Base-by-base conservation (phyloP, 2,329 filamentous ascomycete genomes). In the Thermothelomyces thermophilus region DNA sequence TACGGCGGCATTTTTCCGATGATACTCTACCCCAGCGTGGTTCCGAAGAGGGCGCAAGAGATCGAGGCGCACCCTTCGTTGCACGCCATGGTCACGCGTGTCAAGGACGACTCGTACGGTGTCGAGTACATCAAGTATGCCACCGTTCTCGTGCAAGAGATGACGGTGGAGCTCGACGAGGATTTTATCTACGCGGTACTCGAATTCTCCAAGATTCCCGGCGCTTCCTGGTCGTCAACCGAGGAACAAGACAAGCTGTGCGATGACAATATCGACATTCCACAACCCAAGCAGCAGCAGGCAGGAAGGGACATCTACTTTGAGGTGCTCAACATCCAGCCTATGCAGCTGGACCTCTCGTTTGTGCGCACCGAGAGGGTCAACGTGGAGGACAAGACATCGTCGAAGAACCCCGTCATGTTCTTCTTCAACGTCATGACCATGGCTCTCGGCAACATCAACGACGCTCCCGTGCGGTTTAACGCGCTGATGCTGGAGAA, bases 41-140 rank as follows among this genome's bases (percentile, higher is more conserved):
- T 98, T 14, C 91, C 93, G 0, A 97, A 97, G 76, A 93, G 90
- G 57, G 90, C 89, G 31, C 90, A 93, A 63, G 93, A 98, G 67
- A 93, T 95, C 64, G 93, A 97, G 57, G 86, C 90, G 1, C 93
- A 97, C 68, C 93, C 93, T 0, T 97, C 94, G 47, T 80, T 98
- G 64, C 90, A 96, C 62, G 83, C 84, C 13, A 91, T 90, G 76
- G 76, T 96, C 48, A 96, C 91, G 10, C 80, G 90, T 26, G 91
- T 98, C 66, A 98, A 98, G 72, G 93, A 98, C 62, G 91, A 98
- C 63, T 95, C 90, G 1, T 98, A 97, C 63, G 93, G 93, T 61
- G 93, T 98, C 19, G 73, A 96, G 9, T 98, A 98, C 69, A 90
- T 98, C 76, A 98, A 98, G 68, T 98, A 98, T 67, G 91, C 93